Evolutionary conservation across 495 filamentous ascomycete genomes (phyloP), one percentile per base, ranked within the genome.

Genomic region (Usnea hakonensis): DNA sequence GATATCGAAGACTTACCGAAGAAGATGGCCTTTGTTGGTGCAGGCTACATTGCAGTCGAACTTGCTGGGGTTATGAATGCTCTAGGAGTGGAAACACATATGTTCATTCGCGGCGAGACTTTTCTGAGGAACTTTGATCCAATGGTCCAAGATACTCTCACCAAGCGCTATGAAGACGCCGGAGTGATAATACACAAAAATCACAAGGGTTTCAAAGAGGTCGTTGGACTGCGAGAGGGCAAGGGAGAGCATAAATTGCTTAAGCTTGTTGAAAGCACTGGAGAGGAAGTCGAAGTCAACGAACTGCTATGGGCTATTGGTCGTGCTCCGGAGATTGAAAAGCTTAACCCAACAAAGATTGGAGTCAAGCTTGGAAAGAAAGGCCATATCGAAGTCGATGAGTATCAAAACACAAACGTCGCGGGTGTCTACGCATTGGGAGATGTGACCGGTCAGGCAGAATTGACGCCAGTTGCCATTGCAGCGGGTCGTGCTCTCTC

Each of bases 11-110:
- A 83, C 21, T 84, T 93, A 41, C 94, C 94, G 23, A 91, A 92
- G 72, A 95, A 91, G 79, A 83, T 95, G 21, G 94, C 90, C 21
- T 82, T 96, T 48, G 87, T 96, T n/a, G 94, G 94, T 54, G 92
- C 92, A 17, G 94, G 94, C 26, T 98, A 98, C 74, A 97, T 98
- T 71, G 92, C 90, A 14, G 90, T 97, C 44, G 94, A 98, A 74
- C 84, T 98, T 69, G 90, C 94, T 0, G 94, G 94, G 70, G 95
- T 98, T 80, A 86, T 97, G 79, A 89, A 91, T 68, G 88, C 92
- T 5, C 82, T 95, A 30, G 88, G 91, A 60, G 86, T 89, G 38
- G 91, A 98, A 75, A 95, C 90, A 2, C 91, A 97, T 75, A 86
- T 98, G 70, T 95, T 95, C 79, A 95, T 97, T 76, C 91, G 94